Conservation (phyloP, 495 filamentous ascomycete genomes). For the Hyaloscypha bicolor region DNA sequence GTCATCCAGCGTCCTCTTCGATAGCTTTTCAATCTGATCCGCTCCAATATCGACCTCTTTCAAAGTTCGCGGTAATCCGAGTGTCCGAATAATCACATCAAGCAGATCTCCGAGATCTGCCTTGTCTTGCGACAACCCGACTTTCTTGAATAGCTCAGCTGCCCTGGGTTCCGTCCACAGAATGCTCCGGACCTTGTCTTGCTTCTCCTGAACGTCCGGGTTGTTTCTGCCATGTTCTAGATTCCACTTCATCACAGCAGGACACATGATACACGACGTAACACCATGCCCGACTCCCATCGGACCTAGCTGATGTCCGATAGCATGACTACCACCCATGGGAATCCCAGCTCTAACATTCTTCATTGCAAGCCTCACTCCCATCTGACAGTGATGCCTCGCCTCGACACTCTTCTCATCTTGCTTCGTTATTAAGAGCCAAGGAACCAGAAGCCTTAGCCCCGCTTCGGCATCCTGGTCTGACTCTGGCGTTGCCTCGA, state of each 20-base stretch:
- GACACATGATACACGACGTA: constrained; percentile 63
- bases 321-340: constrained; percentile 62
- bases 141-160: constrained; percentile 41
- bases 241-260: constrained; percentile 63
- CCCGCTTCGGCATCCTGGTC: constrained; percentile 49
- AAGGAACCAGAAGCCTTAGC: constrained; percentile 50
- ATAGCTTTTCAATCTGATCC: constrained; percentile 53
- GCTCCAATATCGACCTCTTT: constrained; percentile 55
- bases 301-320: constrained; percentile 65
- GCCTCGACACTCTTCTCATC: constrained; percentile 46
- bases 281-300: constrained; percentile 65
- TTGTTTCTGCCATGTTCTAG: constrained; percentile 41
- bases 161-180: constrained; percentile 28
- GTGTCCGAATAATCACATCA: constrained; percentile 53
- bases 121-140: constrained; percentile 37
- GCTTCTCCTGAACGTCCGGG: constrained; percentile 34
- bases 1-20: constrained; percentile 55
- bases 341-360: constrained; percentile 50
- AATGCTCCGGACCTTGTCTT: neutral
- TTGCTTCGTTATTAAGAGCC: constrained; percentile 50
- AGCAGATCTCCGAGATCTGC: constrained; percentile 57
- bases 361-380: constrained; percentile 58
- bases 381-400: constrained; percentile 53
- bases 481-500: constrained; percentile 40
- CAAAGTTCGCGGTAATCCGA: constrained; percentile 58